A percentile compares a stretch with the other conserved stretches of the same genome.
phyloP scores from a whole-genome alignment of 768 basidiomycete species.

The Lactifluus hygrophoroides region DNA sequence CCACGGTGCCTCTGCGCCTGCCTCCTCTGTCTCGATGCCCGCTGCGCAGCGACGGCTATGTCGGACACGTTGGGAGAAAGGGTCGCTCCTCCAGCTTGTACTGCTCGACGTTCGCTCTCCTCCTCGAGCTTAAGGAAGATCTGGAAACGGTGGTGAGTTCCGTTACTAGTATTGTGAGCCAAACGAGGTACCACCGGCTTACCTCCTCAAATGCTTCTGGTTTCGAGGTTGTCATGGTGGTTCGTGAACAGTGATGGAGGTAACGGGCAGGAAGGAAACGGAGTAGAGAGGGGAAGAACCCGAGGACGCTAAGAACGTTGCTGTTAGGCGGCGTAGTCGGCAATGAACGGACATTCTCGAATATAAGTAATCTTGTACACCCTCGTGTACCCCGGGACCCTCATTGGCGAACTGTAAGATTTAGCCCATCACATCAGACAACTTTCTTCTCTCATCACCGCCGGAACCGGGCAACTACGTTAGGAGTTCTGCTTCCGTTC shows the following conservation, averaged over 20 bases:
- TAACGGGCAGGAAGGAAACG: not conserved
- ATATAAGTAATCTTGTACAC: conserved; percentile 9
- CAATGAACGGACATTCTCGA: not conserved
- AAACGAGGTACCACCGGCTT: not conserved
- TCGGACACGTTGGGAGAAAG: conserved; percentile 3
- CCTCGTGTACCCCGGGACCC: conserved; percentile 5
- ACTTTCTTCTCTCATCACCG: conserved; percentile 15
- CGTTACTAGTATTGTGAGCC: not conserved
- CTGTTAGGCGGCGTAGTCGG: conserved; percentile 1
- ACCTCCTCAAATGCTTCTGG: conserved; percentile 21
- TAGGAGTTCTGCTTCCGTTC: conserved; percentile 14
- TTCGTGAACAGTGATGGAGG: not conserved
- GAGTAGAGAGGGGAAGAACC: not conserved
- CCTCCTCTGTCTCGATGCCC: conserved; percentile 16
- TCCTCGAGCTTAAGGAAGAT: conserved; percentile 52
- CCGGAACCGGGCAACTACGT: conserved; percentile 14
- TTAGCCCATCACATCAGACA: conserved; percentile 13
- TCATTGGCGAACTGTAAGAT: conserved; percentile 12
- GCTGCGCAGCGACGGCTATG: conserved; percentile 6
- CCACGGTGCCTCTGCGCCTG: conserved; percentile 33
- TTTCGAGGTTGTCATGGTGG: conserved; percentile 6
- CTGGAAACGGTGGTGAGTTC: conserved; percentile 25
- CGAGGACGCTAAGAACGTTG: conserved; percentile 8
- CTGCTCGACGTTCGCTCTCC: conserved; percentile 44
- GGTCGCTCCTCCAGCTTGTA: conserved; percentile 25